Base-by-base conservation (phyloP, 352 stramenopile genomes). In the Phytophthora capsici region DNA sequence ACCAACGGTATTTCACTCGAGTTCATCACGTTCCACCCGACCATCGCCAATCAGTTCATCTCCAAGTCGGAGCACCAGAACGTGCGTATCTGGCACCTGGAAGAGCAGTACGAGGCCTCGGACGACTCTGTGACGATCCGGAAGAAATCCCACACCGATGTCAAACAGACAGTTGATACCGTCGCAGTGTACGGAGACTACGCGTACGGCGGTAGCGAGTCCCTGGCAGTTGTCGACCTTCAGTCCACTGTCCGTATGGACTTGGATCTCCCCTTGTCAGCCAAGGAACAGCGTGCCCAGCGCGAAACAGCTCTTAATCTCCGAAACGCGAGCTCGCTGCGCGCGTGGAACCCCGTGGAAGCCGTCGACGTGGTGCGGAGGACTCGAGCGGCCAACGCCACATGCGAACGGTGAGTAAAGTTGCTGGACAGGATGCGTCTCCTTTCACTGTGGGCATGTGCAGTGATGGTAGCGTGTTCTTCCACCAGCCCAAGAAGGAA, bases 21-120 rank as follows among this genome's bases (percentile, higher is more conserved):
- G 68, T 86, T 90, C 53, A 73, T 95, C 16, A 75, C 63, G 20
- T 95, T 95, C 58, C 80, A 91, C 49, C 82, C 66, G 12, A 67
- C 76, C 3, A 66, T 70, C 5, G 45, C 71, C 6, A 71, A 90
- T 41, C 80, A 87, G 45, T 79, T 94, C 41, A 89, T 94, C 52
- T 90, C 84, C 40, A 95, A 95, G 73, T 95, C 88, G 0, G 84
- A 94, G 58, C 82, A 94, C 56, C 88, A 95, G 59, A 88, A 91
- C 45, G 81, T 95, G 26, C 88, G 88, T 28, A 82, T 95, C 28
- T 95, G 88, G 88, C 80, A 86, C 41, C 56, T 95, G 30, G 80
- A 90, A 23, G 86, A 91, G 37, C 69, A 88, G 23, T 55, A 76
- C 13, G 63, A 89, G 14, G 68, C 56, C 17, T 43, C 62, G 5